Evolutionary conservation across 805 yeast species (phyloP), one percentile per base, ranked within the genome.

Genomic region (Saccharomycopsis fermentans): DNA sequence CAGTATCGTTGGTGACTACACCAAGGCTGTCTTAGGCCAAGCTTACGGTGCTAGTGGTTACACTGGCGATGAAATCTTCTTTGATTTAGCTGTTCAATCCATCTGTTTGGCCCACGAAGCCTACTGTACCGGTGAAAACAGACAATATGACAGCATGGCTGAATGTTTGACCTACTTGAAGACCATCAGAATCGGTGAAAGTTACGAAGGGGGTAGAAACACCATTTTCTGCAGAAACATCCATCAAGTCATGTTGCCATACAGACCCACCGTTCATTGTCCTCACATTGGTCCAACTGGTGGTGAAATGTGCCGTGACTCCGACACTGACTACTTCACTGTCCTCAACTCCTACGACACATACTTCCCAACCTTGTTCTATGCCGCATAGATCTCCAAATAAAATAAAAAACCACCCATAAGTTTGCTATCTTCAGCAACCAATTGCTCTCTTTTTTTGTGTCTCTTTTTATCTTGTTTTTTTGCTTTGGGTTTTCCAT

Each of bases 191-290:
- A 40, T 59, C n/a, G 69, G 69, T 19, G 37, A 43, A 35, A 61
- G 63, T 34, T 58, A 54, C 57, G 69, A 67, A 59, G 69, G 69
- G 59, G 68, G 68, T 19, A 63, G 65, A 60, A 55, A 67, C 54
- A 64, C 68, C 5, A 52, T 67, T 9, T 65, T 64, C 54, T 67
- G 68, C 39, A 60, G 69, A 51, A 63, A 64, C n/a, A 29, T 65
- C 9, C 67, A 66, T 52, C 69, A 65, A 59, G 62, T 62, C 26
- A 67, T 65, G 69, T 55, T 66, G 32, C 58, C 61, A 6, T 63
- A 57, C 52, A 58, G 68, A 56, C 67, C 68, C 1, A 4, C 32
- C 6, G 66, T 66, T 19, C 69, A 67, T 52, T 66, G 69, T 61
- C 59, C 65, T 12, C 69, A 65, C 48, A 52, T 65, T 55, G 69